phyloP scores from a whole-genome alignment of 306 rosid species.

The Quercus glauca region DNA sequence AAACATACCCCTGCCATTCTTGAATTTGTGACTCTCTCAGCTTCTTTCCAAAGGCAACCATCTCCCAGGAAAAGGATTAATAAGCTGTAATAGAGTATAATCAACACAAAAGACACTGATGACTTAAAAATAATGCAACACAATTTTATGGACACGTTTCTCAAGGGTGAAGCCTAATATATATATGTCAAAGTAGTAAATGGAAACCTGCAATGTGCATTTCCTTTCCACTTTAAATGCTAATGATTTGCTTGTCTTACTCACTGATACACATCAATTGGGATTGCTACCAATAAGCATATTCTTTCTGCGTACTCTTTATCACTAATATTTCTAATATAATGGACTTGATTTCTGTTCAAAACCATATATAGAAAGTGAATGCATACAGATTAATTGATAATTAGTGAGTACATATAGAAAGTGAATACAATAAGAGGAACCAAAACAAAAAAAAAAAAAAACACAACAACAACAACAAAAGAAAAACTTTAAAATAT shows the following conservation, averaged over 20 bases:
- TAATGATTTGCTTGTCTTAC: constrained; percentile 1
- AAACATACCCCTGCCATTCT: constrained; percentile 80
- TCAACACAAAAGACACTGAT: background rate
- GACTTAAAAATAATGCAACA: background rate
- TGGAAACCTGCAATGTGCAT: constrained; percentile 20
- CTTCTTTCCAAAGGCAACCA: constrained; percentile 89
- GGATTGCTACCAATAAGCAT: no score
- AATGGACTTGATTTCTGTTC: background rate
- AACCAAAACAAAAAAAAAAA: no score
- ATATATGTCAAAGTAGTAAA: background rate
- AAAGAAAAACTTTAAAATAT: background rate
- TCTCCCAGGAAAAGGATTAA: constrained; percentile 27
- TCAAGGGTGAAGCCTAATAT: background rate
- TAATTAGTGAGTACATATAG: background rate
- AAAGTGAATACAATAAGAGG: no score
- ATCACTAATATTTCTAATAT: background rate
- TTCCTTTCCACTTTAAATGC: constrained; percentile 6
- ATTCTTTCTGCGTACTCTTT: background rate
- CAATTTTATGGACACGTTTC: background rate
- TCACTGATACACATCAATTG: no score
- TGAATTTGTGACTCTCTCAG: constrained; percentile 76
- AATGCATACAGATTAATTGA: background rate
- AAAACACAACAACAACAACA: no score
- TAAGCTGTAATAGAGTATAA: constrained; percentile 8
- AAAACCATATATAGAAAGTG: background rate